phyloP scores from a whole-genome alignment of 352 stramenopile species.

The Pythium folliculosum region DNA sequence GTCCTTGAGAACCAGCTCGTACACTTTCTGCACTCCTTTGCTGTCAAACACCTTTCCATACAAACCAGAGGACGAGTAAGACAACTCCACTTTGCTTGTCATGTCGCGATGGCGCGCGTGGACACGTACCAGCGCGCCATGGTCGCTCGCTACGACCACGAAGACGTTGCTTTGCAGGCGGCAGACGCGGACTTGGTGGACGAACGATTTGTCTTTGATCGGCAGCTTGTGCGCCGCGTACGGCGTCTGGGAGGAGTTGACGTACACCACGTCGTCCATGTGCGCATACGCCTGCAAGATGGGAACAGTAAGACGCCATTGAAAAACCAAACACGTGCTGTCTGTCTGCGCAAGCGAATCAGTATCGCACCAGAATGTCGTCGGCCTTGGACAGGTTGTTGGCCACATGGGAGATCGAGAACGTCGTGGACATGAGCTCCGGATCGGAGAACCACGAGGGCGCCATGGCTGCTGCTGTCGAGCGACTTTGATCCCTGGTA shows the following conservation, averaged over 20 bases:
- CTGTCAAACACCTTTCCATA: slow-evolving; percentile 67
- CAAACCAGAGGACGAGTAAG: neutral
- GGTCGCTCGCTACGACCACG: slow-evolving; percentile 68
- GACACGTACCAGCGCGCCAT: slow-evolving; percentile 48
- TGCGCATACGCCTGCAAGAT: slow-evolving; percentile 25
- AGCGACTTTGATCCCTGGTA: too few relatives aligned
- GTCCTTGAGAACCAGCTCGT: slow-evolving; percentile 63
- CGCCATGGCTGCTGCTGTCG: slow-evolving; percentile 19
- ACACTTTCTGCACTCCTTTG: slow-evolving; percentile 53
- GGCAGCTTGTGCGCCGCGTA: slow-evolving; percentile 31
- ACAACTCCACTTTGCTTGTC: neutral
- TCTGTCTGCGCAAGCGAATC: too few relatives aligned
- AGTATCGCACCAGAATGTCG: slow-evolving; percentile 29
- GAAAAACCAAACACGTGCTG: too few relatives aligned
- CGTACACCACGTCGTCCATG: slow-evolving; percentile 31
- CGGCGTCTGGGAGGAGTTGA: slow-evolving; percentile 27
- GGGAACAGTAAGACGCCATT: neutral
- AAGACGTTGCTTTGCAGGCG: slow-evolving; percentile 41
- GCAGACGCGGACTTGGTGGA: slow-evolving; percentile 76
- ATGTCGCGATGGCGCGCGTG: neutral
- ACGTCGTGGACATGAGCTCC: slow-evolving; percentile 30
- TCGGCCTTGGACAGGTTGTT: slow-evolving; percentile 32
- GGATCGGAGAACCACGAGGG: slow-evolving; percentile 27
- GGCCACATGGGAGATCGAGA: slow-evolving; percentile 33
- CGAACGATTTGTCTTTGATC: slow-evolving; percentile 30